Evolutionary conservation across 371 early-diverging fungal species (phyloP), one percentile per base, ranked within the genome.

Genomic region (Mortierella sp.): DNA sequence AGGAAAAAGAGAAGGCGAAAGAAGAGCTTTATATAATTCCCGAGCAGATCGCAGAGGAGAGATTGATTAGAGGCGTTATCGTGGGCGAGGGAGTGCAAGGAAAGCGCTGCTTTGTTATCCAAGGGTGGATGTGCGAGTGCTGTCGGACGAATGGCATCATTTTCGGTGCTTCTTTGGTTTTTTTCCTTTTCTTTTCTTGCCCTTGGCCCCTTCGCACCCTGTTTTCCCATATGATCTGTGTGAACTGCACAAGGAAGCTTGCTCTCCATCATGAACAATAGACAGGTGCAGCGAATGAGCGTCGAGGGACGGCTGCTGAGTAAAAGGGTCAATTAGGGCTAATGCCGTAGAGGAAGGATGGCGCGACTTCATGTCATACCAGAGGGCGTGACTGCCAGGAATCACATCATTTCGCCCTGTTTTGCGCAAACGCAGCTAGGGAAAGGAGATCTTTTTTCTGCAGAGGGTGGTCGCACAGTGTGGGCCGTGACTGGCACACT

Each of bases 91-190:
- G 43, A 6, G 2, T 40, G 43, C 43, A 40, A 40, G 43, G 43
- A n/a, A 26, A 9, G 69, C n/a, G 50, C 46, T 11, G 61, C 28
- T 57, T 48, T 54, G 57, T 54, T 34, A 69, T 48, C 46, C 48
- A 71, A 59, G 59, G 72, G n/a, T 69, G 50, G 24, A 34, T 44
- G 46, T 69, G 69, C 69, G n/a, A 69, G 69, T 69, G 5, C n/a
- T 6, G 44, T 43, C 13, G 73, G 51, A 51, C 55, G 77, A 51
- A 82, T 82, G 82, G 82, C 82, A 82, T 82, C 82, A 82, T 82
- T 81, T 81, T 67, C 44, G 64, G 40, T 71, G 67, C 59, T 75
- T 75, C 75, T 55, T 69, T 43, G 69, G 14, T 55, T 54, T 55
- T 70, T 50, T 55, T 19, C 3, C 26, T 72, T 3, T 14, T 74